Base-by-base conservation (phyloP, 177 flowering plant genomes). In the Vitis hybrid region DNA sequence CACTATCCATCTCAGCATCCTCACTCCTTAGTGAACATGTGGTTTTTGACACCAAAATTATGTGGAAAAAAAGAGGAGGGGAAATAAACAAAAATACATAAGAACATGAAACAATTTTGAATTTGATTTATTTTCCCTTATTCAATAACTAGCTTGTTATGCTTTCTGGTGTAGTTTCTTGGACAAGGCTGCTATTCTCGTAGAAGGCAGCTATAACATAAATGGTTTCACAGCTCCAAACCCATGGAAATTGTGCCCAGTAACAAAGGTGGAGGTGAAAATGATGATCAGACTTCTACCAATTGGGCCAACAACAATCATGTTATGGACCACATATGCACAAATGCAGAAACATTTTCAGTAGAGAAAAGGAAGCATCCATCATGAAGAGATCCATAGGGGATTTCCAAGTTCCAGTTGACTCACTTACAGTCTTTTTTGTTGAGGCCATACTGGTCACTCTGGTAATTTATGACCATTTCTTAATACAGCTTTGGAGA, bases 321-420 rank as follows among this genome's bases (percentile, higher is more conserved):
- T 91, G 1, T 93, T 91, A 52, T 93, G 95, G 95, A 91, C 97
- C 0, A 81, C 87, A 3, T 91, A 90, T 74, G 93, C 96, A 1
- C 97, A 93, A 69, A 86, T 93, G 97, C 45, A 39, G 81, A 89
- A 64, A 91, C 97, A 33, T 88, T 91, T 79, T 91, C 90, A 2
- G 97, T 91, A 0, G 87, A 86, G 45, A 39, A 39, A 39, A 39
- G 45, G 60, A 93, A 80, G 93, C 93, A 1, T 74, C 88, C 18
- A 88, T 88, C 39, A 87, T 91, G 94, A 74, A 84, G 9, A 83
- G 90, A 72, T 75, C 78, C 1, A 70, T 91, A 8, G 89, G 90
- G 15, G 51, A 31, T 31, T 91, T 91, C 73, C 78, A 76, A 56
- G 88, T 91, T 60, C 97, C 91, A 0, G 86, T 89, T 3, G 92